phyloP scores from a whole-genome alignment of 2,329 filamentous ascomycete species.

The Arthroderma sp. region DNA sequence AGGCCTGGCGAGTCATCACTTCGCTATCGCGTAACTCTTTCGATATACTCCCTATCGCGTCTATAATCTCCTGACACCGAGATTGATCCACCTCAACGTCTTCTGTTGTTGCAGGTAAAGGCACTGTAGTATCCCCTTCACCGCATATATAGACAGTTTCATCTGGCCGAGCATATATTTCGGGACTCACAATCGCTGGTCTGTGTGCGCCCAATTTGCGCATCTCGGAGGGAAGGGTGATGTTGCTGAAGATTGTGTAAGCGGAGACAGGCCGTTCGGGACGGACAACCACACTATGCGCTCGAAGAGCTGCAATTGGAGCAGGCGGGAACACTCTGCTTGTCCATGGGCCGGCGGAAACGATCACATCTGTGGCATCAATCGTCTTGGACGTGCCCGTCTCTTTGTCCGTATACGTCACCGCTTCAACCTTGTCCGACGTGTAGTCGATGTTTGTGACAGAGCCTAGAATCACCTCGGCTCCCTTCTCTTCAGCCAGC shows the following conservation, averaged over 20 bases:
- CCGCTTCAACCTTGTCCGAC: constrained; percentile 41
- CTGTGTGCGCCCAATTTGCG: constrained; percentile 42
- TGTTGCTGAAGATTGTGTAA: constrained; percentile 61
- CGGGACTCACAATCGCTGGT: constrained; percentile 58
- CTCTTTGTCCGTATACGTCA: constrained; percentile 49
- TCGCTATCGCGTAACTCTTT: constrained; percentile 52
- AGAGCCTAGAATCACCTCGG: constrained; percentile 52
- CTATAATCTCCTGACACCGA: constrained; percentile 72
- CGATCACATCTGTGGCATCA: constrained; percentile 45
- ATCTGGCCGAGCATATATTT: constrained; percentile 85
- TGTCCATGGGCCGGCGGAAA: constrained; percentile 53
- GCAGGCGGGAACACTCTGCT: constrained; percentile 38
- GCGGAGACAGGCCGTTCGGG: constrained; percentile 40
- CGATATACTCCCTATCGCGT: constrained; percentile 52
- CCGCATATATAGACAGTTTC: constrained; percentile 89
- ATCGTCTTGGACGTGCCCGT: constrained; percentile 37
- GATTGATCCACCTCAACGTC: constrained; percentile 60
- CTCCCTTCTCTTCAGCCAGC: constrained; percentile 57
- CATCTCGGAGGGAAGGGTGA: constrained; percentile 51
- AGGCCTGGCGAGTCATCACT: constrained; percentile 69
- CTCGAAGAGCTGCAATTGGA: constrained; percentile 47
- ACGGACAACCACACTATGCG: constrained; percentile 49
- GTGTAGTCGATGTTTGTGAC: constrained; percentile 54
- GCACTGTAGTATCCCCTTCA: constrained; percentile 63
- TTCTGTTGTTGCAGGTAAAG: constrained; percentile 63